A percentile compares a stretch with the other conserved stretches of the same genome.
These are phyloP conservation scores for Sarocladium brachiariae DNA, from an alignment of 2,329 filamentous ascomycete species.

Conservation along the genomic window DNA sequence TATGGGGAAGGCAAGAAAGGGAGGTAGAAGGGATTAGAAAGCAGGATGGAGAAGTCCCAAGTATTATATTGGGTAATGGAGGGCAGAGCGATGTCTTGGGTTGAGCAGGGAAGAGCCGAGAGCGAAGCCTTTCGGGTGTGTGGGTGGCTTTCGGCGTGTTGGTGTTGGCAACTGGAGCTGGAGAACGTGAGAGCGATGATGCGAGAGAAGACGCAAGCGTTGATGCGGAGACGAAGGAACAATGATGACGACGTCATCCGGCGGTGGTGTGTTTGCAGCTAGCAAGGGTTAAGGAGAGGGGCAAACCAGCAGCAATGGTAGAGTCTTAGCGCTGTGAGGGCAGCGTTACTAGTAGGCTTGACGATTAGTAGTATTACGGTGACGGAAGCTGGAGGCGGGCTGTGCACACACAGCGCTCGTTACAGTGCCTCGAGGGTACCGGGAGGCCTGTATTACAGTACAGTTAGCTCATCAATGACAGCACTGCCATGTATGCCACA, in stretches of 20 bases:
- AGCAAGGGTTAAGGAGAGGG: background rate
- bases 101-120: conserved; percentile 7
- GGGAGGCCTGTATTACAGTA: too few relatives aligned
- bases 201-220: conserved; percentile 7
- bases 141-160: conserved; percentile 6
- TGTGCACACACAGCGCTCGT: background rate
- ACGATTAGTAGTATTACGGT: background rate
- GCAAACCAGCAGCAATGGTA: background rate
- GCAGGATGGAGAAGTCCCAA: conserved; percentile 6
- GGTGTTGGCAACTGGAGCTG: conserved; percentile 1
- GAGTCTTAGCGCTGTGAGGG: background rate
- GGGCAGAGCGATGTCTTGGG: background rate
- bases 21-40: background rate
- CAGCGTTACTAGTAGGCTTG: too few relatives aligned
- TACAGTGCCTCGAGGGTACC: background rate
- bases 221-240: conserved; percentile 9
- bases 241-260: conserved; percentile 3
- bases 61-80: conserved; percentile 6
- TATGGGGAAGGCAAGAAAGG: conserved; percentile 8
- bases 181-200: conserved; percentile 3
- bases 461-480: too few relatives aligned
- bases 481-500: too few relatives aligned
- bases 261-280: conserved; percentile 2
- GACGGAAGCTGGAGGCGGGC: background rate
- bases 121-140: conserved; percentile 10